Evolutionary conservation across 2,329 filamentous ascomycete genomes (phyloP), one percentile per base, ranked within the genome.

Genomic region (Fusarium duplospermum): DNA sequence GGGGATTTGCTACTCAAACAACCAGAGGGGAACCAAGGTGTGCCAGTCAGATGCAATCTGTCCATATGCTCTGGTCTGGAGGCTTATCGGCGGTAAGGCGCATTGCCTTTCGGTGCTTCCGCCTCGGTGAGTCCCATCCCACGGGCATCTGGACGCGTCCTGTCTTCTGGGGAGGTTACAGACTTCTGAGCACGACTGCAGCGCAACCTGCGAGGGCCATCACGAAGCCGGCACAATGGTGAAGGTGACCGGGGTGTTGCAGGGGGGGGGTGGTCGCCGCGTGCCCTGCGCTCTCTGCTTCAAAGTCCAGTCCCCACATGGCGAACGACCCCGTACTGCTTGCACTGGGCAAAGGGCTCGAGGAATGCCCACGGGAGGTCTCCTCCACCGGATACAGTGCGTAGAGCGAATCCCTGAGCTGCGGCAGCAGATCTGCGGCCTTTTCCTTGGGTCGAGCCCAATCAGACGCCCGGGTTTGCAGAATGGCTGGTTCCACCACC

Each of bases 391-490:
- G 58, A 67, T 73, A 78, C 77, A 76, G 75, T 77, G 77, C 69
- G 76, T 59, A 57, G 69, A 62, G 47, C 54, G 36, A 47, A 66
- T 77, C 73, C 76, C 74, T 71, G 64, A 72, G 50, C 57, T 69
- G 50, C 67, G 61, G 69, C 69, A 77, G 75, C 64, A 79, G 79
- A 81, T 81, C 79, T 81, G 78, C 79, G 79, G 69, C 69, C 76
- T 79, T 78, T 78, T 78, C 66, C 67, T 71, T 50, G 62, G 62
- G 60, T 31, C 64, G 71, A 69, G 40, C 42, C 78, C 79, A 81
- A 81, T 80, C 73, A 80, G 50, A 69, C 50, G 33, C 42, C 38
- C 59, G 36, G 63, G 75, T 50, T 50, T 50, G 16, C 9, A n/a
- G 45, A 29, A 29, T 74, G 70, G 75, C 76, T 77, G 73, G 77